Evolutionary conservation across 495 filamentous ascomycete genomes (phyloP), one percentile per base, ranked within the genome.

Genomic region (Neurospora cerealis): DNA sequence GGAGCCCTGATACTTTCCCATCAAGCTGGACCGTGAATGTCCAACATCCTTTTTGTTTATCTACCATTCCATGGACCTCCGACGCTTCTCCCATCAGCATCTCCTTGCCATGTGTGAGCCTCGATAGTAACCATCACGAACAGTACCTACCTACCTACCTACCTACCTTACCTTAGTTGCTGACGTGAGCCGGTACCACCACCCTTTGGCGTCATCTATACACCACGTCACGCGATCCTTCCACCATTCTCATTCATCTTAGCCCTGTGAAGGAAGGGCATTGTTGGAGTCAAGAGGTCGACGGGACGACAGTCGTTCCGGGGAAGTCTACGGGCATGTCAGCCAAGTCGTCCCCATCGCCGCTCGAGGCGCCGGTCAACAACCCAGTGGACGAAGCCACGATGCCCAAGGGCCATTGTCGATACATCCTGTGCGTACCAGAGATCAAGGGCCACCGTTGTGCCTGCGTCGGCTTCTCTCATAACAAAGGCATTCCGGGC

Each of bases 391-490:
- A 86, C 72, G 83, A 86, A 40, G 72, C 81, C 28, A 79, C 74
- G 41, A 83, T 88, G 70, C 87, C 87, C 32, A 84, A 83, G 72
- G 87, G 87, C 21, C 83, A 88, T 69, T 89, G 87, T 71, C 84
- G 87, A 70, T 89, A 87, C 74, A 88, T 89, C 74, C 74, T 89
- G 17, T 79, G 87, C 15, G 81, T 85, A 70, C 85, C 87, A 39
- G 85, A 87, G 72, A 83, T 87, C 76, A 86, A 84, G 74, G 87
- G 87, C 37, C 81, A 85, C 75, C 83, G 87, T 6, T 89, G 87
- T 73, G 87, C 85, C 28, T 89, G 87, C 69, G 86, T 86, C 71
- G 78, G 83, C 78, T 89, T 89, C 79, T 82, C 82, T n/a, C 82
- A 85, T 75, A 87, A 88, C 76, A 81, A 80, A 48, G 77, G 79